These are phyloP conservation scores for Helenozyma rhizophorensis DNA, from an alignment of 805 yeast genomes.

Conservation along the genomic window DNA sequence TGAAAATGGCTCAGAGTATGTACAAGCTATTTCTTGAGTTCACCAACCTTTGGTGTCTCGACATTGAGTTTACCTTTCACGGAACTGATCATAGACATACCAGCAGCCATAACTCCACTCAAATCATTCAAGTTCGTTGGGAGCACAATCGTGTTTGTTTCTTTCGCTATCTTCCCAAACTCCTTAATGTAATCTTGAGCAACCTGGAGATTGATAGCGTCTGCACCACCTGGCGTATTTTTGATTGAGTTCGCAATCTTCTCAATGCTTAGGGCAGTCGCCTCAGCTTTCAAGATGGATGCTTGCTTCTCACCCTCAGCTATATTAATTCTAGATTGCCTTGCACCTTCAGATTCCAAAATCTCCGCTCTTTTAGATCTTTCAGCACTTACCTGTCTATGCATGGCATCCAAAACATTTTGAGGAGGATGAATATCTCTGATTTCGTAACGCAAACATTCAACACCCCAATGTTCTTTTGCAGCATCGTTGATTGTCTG, in stretches of 20 bases:
- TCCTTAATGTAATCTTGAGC: slow-evolving; percentile 84
- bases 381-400: slow-evolving; percentile 83
- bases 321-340: slow-evolving; percentile 55
- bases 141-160: slow-evolving; percentile 68
- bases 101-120: slow-evolving; percentile 71
- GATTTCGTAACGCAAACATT: slow-evolving; percentile 79
- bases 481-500: slow-evolving; percentile 82
- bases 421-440: slow-evolving; percentile 85
- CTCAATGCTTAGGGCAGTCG: slow-evolving; percentile 68
- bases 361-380: slow-evolving; percentile 71
- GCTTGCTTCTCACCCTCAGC: slow-evolving; percentile 78
- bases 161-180: slow-evolving; percentile 78
- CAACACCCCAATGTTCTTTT: slow-evolving; percentile 73
- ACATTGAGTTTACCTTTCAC: slow-evolving; percentile 24
- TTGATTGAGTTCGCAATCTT: slow-evolving; percentile 63
- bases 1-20: slow-evolving; percentile 1
- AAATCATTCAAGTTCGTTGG: slow-evolving; percentile 75
- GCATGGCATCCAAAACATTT: slow-evolving; percentile 86
- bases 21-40: slow-evolving; percentile 2
- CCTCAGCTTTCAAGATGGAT: slow-evolving; percentile 58
- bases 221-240: slow-evolving; percentile 64
- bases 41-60: neutral
- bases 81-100: slow-evolving; percentile 65
- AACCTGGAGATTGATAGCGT: slow-evolving; percentile 73
- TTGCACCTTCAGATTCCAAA: slow-evolving; percentile 70